Evolutionary conservation across 1,284 basidiomycete genomes (phyloP).

Genomic region (Pyrrhoderma lamaoense): DNA sequence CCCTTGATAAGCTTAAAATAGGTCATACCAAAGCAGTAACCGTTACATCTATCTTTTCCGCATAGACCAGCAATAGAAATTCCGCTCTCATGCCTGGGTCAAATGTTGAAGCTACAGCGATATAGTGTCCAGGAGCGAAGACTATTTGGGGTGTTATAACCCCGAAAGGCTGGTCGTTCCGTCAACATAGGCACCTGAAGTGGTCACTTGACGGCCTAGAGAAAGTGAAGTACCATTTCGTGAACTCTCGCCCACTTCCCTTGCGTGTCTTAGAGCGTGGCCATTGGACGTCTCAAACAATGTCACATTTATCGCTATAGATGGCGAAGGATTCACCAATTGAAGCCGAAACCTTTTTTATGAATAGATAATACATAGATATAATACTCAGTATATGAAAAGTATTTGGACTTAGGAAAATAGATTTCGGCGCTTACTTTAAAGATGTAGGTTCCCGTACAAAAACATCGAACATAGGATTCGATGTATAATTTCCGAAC

Average conservation of each 20-base stretch:
- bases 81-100: conserved; percentile 46
- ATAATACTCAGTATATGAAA: too few species aligned
- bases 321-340: conserved; percentile 37
- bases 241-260: neutral
- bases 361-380: too few species aligned
- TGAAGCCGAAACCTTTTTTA: conserved; percentile 64
- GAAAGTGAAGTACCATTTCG: conserved; percentile 7
- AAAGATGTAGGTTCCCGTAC: conserved; percentile 48
- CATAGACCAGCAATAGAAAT: conserved; percentile 60
- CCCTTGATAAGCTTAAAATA: too few species aligned
- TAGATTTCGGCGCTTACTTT: conserved; percentile 38
- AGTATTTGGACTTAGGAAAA: neutral
- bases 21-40: neutral
- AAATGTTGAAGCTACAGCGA: conserved; percentile 69
- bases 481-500: conserved; percentile 52
- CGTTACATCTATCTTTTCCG: conserved; percentile 15
- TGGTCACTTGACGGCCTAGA: conserved; percentile 44
- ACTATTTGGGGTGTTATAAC: conserved; percentile 52
- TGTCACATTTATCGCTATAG: conserved; percentile 52
- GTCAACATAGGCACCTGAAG: conserved; percentile 76
- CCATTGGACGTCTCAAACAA: conserved; percentile 37
- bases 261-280: neutral
- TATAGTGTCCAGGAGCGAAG: conserved; percentile 58
- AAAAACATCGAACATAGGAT: conserved; percentile 63
- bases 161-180: conserved; percentile 42